Evolutionary conservation across 306 rosid species (phyloP).

Genomic region (Lithocarpus polystachyus): DNA sequence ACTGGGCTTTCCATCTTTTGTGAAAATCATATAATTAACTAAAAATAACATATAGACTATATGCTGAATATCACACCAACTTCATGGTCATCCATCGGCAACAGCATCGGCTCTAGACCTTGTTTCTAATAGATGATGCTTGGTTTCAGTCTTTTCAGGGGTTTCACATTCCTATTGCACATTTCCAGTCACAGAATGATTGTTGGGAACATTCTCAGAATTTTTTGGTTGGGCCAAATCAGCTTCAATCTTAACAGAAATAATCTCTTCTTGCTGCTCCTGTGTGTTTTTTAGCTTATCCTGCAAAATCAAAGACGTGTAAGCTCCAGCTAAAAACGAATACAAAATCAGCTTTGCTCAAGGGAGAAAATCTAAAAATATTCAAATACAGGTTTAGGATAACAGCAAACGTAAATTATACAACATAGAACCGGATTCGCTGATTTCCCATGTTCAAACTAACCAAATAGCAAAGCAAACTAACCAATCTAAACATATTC

Average conservation of each 20-base stretch:
- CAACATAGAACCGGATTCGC: not conserved
- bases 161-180: slow-evolving; percentile 5
- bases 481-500: not conserved
- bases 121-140: slow-evolving; percentile 16
- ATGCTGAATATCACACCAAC: no score
- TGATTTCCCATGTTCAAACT: not conserved
- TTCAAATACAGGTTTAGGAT: not conserved
- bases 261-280: slow-evolving; percentile 13
- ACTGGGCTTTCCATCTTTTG: not conserved
- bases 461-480: not conserved
- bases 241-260: slow-evolving; percentile 8
- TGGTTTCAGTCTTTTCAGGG: slow-evolving; percentile 16
- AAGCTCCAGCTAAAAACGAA: not conserved
- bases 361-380: not conserved
- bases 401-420: not conserved
- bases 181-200: slow-evolving; percentile 5
- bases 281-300: slow-evolving; percentile 15
- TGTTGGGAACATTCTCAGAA: slow-evolving; percentile 2
- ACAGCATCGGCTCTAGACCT: slow-evolving; percentile 19
- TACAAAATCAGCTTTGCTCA: not conserved
- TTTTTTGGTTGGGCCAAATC: slow-evolving; percentile 1
- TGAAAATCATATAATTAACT: not conserved
- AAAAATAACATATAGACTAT: no score
- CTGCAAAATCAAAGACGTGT: slow-evolving; percentile 16
- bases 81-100: slow-evolving; percentile 23